Base-by-base conservation (phyloP, 1,284 basidiomycete species). In the Naganishia sp. region DNA sequence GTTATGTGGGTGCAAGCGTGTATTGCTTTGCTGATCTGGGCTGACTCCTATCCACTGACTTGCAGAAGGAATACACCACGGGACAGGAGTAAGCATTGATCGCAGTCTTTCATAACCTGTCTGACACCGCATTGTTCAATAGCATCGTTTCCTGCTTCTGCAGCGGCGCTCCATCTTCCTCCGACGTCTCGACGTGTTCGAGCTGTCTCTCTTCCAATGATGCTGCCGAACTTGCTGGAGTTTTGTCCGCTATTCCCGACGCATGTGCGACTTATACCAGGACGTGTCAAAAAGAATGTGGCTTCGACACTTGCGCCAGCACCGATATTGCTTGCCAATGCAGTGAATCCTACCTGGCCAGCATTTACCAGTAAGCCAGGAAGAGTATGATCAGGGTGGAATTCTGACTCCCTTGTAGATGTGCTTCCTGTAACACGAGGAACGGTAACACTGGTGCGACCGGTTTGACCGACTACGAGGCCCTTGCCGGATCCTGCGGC, bases 111-210 rank as follows among this genome's bases (percentile, higher is more conserved):
- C 16, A 18, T 13, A 18, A 3, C 36, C 5, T 15, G 1, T 44
- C 11, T 50, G 28, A 23, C 16, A 52, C 2, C 18, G 2, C 6
- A 28, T 10, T 7, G 18, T 36, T 63, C 53, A 73, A 71, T 63
- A 69, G 74, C 60, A 68, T 74, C 66, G 77, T 76, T 72, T 74
- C 73, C 45, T 79, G 78, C 70, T 79, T 76, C 76, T 79, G 78
- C 68, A 70, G 73, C 70, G 64, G 72, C 43, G 71, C 69, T 70
- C 77, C 77, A 33, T 71, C 74, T 25, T 39, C 54, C 2, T 63
- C 64, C 15, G 77, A 77, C 69, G 70, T 75, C 18, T 57, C 72
- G 31, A 57, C 48, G 18, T 79, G 78, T 64, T 71, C 75, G 10
- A 68, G 72, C 45, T 79, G 78, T 68, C 68, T 79, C 61, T 72